Evolutionary conservation across 805 yeast species (phyloP).

Genomic region (Kregervanrija delftensis): DNA sequence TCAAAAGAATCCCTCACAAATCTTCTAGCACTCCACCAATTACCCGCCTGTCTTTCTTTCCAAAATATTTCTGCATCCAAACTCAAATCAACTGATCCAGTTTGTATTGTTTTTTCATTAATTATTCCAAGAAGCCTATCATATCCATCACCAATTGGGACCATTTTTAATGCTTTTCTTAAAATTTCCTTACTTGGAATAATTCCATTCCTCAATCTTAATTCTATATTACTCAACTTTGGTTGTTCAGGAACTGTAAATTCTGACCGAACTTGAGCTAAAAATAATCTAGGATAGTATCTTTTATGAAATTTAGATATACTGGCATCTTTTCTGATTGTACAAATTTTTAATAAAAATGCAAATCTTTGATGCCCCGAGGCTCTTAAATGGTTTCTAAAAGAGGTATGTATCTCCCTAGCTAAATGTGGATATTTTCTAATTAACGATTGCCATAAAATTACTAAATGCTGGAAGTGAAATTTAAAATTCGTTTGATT

Average conservation of each 20-base stretch:
- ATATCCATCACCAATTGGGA: conserved; percentile 10
- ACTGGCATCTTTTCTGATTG: conserved; percentile 2
- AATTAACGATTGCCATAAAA: conserved; percentile 17
- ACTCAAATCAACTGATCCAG: conserved; percentile 6
- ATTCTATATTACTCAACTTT: conserved; percentile 15
- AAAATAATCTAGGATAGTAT: conserved; percentile 8
- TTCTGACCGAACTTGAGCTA: conserved; percentile 4
- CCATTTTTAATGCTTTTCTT: conserved; percentile 8
- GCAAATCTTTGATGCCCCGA: conserved; percentile 5
- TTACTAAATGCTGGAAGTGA: conserved; percentile 12
- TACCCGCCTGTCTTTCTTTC: conserved; percentile 15
- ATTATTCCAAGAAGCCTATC: conserved; percentile 11
- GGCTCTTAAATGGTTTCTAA: conserved; percentile 7
- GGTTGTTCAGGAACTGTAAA: conserved; percentile 9
- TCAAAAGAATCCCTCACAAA: conserved; percentile 6
- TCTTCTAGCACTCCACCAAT: conserved; percentile 5
- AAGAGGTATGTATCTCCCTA: conserved; percentile 12
- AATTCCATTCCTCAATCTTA: conserved; percentile 20
- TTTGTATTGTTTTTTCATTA: neutral
- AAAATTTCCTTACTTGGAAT: conserved; percentile 16
- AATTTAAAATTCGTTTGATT: conserved; percentile 15
- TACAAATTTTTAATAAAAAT: conserved; percentile 6
- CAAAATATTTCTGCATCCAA: conserved; percentile 15
- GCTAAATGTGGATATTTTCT: conserved; percentile 17
- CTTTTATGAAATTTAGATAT: conserved; percentile 1